Conservation (phyloP, 306 rosid genomes). For the Mimosa bimucronata region DNA sequence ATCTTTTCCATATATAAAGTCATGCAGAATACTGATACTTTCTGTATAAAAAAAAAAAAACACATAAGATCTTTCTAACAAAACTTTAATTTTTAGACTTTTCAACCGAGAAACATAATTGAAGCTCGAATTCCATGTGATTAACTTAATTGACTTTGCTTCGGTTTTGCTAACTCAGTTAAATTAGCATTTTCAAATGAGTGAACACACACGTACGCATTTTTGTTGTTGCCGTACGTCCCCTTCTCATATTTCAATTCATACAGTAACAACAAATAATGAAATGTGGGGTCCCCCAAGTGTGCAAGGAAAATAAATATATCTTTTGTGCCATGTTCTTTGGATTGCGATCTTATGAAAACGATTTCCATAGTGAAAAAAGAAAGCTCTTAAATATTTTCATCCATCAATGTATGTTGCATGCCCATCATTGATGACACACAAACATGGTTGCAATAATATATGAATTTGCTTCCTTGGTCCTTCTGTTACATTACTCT, state of each 20-base stretch:
- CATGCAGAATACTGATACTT: no score
- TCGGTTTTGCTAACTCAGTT: neutral
- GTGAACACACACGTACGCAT: neutral
- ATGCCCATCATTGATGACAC: neutral
- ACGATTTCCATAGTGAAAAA: neutral
- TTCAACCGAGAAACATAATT: no score
- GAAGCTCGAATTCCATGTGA: neutral
- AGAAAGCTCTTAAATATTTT: neutral
- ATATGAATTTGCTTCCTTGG: neutral
- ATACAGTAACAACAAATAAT: neutral
- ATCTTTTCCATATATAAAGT: no score
- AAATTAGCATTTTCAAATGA: neutral
- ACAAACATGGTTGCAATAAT: neutral
- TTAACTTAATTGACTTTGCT: no score
- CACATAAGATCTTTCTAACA: no score
- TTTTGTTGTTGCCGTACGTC: neutral
- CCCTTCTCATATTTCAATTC: neutral
- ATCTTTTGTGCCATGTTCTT: neutral
- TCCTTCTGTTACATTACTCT: neutral
- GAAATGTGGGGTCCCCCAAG: neutral
- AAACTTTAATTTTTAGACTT: no score
- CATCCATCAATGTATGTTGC: neutral
- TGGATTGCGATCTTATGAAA: neutral
- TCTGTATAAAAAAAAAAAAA: no score
- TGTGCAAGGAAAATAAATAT: neutral